Base-by-base conservation (phyloP, 257 asterid genomes). In the Apocynum venetum region DNA sequence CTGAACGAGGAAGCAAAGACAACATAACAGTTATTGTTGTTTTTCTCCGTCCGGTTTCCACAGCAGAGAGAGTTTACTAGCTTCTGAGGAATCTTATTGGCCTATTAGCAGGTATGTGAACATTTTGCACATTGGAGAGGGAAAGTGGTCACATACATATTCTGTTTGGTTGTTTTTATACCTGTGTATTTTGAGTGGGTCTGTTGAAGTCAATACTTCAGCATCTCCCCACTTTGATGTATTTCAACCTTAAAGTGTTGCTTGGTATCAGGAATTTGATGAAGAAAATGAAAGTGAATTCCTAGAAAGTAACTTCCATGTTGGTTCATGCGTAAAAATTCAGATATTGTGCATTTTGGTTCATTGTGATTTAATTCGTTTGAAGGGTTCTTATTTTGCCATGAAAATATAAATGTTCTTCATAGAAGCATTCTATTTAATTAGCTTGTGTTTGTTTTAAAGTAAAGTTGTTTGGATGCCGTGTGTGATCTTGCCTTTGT, bases 31-130 rank as follows among this genome's bases (percentile, higher is more conserved):
- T 91, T 47, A 88, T 95, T 4, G 93, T 92, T 17, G 86, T 95
- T 53, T 95, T 95, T 85, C 79, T 95, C 76, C 92, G 94, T 51
- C 91, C 93, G 3, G 97, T 95, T 59, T 95, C 98, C 76, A 91
- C 99, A 11, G 97, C 93, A 1, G 97, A 93, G 87, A 93, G 99
- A 85, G 87, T 95, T 75, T 93, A 88, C 83, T 95, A 89, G 89
- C 74, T 79, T 53, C 20, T 7, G 51, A 41, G 2, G 25, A 25
- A 61, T 61, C 17, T 36, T 63, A 63, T 3, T 35, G 53, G 53
- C 53, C 53, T 11, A 3, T 35, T 59, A 59, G 31, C 2, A 19
- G 69, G 46, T 36, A 36, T 11, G 69, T 63, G 0, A 25, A 60
- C 67, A 25, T 25, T 31, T 8, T 60, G 4, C 67, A 25, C 9